Base-by-base conservation (phyloP, 768 basidiomycete genomes). In the Amanita jacksonii region DNA sequence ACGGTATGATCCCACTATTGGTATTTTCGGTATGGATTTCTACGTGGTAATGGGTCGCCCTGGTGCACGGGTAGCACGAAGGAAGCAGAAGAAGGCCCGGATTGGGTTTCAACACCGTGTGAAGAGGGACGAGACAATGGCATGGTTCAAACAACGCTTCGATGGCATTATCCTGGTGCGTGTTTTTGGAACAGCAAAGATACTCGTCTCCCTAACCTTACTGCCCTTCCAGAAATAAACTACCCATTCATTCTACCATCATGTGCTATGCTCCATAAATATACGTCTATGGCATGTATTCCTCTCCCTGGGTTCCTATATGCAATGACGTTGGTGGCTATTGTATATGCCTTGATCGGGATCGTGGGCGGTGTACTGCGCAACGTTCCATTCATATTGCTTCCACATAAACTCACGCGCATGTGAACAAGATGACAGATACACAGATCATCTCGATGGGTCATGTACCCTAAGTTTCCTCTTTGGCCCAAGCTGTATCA, bases 11-110 rank as follows among this genome's bases (percentile, higher is more conserved):
- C 94, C 94, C 50, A 76, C 77, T 59, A 97, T 99, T 59, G 94
- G 94, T 80, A 97, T 98, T 66, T 97, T 97, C 62, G 94, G 94
- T 53, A 97, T 97, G 94, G 94, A 99, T 72, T 98, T 99, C 72
- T 93, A 81, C 61, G 85, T 88, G 54, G 90, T 94, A 49, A 94
- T 99, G 92, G 92, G 91, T 54, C 81, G 94, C 56, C 91, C 93
- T 41, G 94, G 94, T 54, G 79, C 72, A 57, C 86, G 93, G 49
- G 88, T 99, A 34, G 81, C 93, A 54, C 78, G 78, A 71, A 74
- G 93, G 70, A 96, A 85, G 72, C 79, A 85, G 66, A 83, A 81
- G 70, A 86, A 77, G 72, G 76, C 88, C 32, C 76, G 84, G 46
- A 67, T 99, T 61, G 94, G 96, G 40, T 85, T 81, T 70, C 62